Evolutionary conservation across 441 rosid species (phyloP), one percentile per base, ranked within the genome.

Genomic region (Omphalea diandra): DNA sequence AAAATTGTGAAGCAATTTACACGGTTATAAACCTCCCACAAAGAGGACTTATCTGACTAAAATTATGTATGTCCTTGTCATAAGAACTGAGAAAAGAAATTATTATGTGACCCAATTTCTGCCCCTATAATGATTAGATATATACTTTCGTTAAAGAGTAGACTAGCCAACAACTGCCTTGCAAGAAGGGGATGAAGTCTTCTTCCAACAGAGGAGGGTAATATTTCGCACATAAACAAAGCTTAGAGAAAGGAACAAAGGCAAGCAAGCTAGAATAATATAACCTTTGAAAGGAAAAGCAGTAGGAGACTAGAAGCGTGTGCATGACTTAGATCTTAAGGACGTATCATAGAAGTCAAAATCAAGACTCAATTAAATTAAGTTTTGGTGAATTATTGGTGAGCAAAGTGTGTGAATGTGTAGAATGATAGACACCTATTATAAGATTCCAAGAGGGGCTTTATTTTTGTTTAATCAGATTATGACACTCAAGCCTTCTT

Each of bases 81-180:
- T 10, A 15, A 70, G 52, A 10, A 17, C 7, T 20, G 17, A 24
- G 57, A 35, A 41, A 50, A 60, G 35, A 52, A 8, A n/a, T 9
- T 14, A 36, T 41, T 27, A 26, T 10, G 38, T 31, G 10, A 3
- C 38, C 3, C 29, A 35, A 17, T 49, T 61, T 43, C 29, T 36
- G 36, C 17, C 8, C 18, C 40, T 20, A 4, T 10, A 20, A 57
- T 22, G 20, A 6, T 57, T 17, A 22, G 33, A 10, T 4, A 31
- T 32, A 31, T 52, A 1, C 11, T 33, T 17, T 22, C 50, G 53
- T 12, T 12, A 7, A 24, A 54, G 72, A 66, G 54, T 33, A 31
- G 83, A 80, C 61, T 68, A 41, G 69, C 59, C 60, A 77, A 71
- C 74, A 29, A 0, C 71, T 36, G 50, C 60, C 47, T 46, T 0